These are phyloP conservation scores for Kappamyces sp. DNA, from an alignment of 192 early-diverging fungal species.

Conservation along the genomic window DNA sequence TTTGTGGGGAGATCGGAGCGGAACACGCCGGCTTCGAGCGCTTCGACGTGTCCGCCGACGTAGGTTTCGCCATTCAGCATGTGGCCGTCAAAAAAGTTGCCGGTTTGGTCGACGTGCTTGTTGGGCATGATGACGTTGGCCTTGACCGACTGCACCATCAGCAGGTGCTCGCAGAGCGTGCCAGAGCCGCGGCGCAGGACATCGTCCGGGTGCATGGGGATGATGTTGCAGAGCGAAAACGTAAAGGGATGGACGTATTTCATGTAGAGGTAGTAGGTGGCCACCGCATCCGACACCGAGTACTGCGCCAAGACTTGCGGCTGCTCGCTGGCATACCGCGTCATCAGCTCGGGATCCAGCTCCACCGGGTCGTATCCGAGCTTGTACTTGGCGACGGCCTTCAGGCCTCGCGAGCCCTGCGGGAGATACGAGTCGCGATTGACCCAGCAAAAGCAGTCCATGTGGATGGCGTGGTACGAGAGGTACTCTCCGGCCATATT, in stretches of 20 bases:
- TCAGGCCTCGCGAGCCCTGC: slow-evolving; percentile 92
- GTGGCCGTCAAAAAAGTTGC: slow-evolving; percentile 82
- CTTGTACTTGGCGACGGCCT: slow-evolving; percentile 94
- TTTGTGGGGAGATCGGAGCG: slow-evolving; percentile 84
- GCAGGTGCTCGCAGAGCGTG: slow-evolving; percentile 89
- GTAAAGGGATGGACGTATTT: slow-evolving; percentile 99
- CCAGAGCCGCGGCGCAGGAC: slow-evolving; percentile 93
- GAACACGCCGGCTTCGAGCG: slow-evolving; percentile 97
- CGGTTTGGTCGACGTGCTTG: slow-evolving; percentile 79
- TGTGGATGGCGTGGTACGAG: slow-evolving; percentile 78
- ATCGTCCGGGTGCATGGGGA: slow-evolving; percentile 95
- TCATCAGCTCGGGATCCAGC: slow-evolving; percentile 99
- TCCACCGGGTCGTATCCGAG: slow-evolving; percentile 97
- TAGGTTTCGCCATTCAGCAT: slow-evolving; percentile 92
- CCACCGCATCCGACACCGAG: slow-evolving; percentile 98
- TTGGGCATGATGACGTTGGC: slow-evolving; percentile 94
- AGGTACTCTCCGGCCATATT: slow-evolving; percentile 82
- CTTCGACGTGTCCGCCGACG: slow-evolving; percentile 97
- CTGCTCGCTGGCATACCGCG: slow-evolving; percentile 80
- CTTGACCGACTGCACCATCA: slow-evolving; percentile 93
- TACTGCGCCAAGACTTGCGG: slow-evolving; percentile 95
- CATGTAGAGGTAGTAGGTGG: slow-evolving; percentile 99
- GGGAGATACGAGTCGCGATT: slow-evolving; percentile 97
- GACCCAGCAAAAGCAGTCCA: slow-evolving; percentile 98
- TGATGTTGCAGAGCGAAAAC: slow-evolving; percentile 99